Percentiles rank a stretch among this genome's conserved stretches.
phyloP scores from a whole-genome alignment of 2,329 filamentous ascomycete genomes.

The Fonsecaea nubica region DNA sequence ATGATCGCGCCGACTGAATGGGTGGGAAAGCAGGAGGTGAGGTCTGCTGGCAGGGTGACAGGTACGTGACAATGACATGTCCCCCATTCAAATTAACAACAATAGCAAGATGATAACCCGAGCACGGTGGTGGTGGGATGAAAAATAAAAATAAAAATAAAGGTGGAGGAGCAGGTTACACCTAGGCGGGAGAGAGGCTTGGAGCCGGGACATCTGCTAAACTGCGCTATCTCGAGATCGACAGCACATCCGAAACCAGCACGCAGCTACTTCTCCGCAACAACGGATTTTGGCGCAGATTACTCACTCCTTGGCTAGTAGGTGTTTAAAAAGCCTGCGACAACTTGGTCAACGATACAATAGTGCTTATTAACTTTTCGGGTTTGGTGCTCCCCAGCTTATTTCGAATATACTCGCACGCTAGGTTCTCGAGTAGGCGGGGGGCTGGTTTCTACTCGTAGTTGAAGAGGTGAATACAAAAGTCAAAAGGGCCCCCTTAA shows the following conservation, averaged over 20 bases:
- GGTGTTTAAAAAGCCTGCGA: too few relatives aligned
- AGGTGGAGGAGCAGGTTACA: neutral
- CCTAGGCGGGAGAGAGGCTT: neutral
- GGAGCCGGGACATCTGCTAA: neutral
- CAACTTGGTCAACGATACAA: too few relatives aligned
- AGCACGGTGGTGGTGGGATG: too few relatives aligned
- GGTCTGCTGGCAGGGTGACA: neutral
- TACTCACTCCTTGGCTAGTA: neutral
- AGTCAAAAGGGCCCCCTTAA: neutral
- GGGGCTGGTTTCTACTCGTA: too few relatives aligned
- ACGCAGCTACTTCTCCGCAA: neutral
- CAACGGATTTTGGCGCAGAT: neutral
- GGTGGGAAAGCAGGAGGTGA: neutral
- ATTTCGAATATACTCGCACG: neutral
- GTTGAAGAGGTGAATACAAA: too few relatives aligned
- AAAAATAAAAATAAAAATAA: neutral
- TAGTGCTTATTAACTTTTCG: neutral
- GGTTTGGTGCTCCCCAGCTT: neutral
- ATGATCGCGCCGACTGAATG: neutral
- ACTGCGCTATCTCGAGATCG: neutral
- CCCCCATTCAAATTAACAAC: neutral
- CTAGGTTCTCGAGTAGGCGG: too few relatives aligned
- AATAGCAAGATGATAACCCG: neutral
- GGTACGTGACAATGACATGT: neutral
- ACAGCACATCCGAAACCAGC: neutral